These are phyloP conservation scores for Bertia moriformis DNA, from an alignment of 2,329 filamentous ascomycete species.

Conservation along the genomic window DNA sequence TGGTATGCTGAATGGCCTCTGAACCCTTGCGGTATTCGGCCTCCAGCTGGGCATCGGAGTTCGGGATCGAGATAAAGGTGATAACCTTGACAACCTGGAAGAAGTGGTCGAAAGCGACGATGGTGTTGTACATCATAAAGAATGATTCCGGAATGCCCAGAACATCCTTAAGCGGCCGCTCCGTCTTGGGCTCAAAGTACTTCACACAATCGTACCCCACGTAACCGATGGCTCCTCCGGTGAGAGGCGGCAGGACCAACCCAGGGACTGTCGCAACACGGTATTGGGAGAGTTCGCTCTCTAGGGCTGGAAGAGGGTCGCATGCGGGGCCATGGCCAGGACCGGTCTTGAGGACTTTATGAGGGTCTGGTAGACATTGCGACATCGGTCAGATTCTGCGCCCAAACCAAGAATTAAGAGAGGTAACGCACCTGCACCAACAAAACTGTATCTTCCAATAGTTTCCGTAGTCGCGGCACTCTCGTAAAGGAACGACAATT, in stretches of 20 bases:
- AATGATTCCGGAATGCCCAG: slow-evolving; percentile 81
- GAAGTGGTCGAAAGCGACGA: slow-evolving; percentile 89
- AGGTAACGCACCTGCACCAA: slow-evolving; percentile 57
- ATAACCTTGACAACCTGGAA: slow-evolving; percentile 86
- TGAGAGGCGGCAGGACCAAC: slow-evolving; percentile 69
- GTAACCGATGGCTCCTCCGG: slow-evolving; percentile 87
- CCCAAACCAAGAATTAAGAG: background rate
- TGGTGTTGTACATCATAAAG: slow-evolving; percentile 93
- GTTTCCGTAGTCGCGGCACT: slow-evolving; percentile 76
- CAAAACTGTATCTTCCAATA: slow-evolving; percentile 88
- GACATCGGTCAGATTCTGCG: slow-evolving; percentile 1
- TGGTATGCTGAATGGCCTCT: slow-evolving; percentile 46
- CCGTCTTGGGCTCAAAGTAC: slow-evolving; percentile 97
- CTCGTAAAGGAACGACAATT: slow-evolving; percentile 83
- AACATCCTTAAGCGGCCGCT: slow-evolving; percentile 72
- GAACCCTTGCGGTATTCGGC: slow-evolving; percentile 57
- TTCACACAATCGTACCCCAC: slow-evolving; percentile 94
- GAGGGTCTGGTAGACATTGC: slow-evolving; percentile 18
- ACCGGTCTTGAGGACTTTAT: slow-evolving; percentile 74
- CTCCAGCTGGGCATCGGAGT: slow-evolving; percentile 38
- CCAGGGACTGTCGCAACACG: slow-evolving; percentile 73
- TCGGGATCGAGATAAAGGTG: slow-evolving; percentile 68
- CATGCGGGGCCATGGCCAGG: slow-evolving; percentile 70
- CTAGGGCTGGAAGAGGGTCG: slow-evolving; percentile 72
- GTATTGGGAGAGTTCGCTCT: slow-evolving; percentile 65